Conservation (phyloP, 345 rosid species). For the Citrus maxima region DNA sequence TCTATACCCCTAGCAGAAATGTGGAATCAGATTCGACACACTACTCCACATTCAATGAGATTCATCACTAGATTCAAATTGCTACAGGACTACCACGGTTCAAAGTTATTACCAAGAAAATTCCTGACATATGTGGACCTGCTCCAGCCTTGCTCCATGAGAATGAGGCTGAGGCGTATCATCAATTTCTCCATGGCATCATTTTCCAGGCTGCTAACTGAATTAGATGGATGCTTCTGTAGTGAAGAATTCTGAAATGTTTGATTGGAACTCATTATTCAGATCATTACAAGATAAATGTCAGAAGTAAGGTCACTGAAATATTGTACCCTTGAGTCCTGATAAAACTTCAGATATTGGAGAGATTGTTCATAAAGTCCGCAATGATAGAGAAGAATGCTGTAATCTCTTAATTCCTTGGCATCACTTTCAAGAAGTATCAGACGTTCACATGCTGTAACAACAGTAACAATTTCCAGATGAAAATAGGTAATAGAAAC, state of each 20-base stretch:
- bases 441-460: slow-evolving; percentile 68
- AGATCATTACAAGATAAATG: neutral
- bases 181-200: slow-evolving; percentile 50
- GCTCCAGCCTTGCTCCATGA: slow-evolving; percentile 65
- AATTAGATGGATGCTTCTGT: slow-evolving; percentile 18
- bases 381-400: slow-evolving; percentile 66
- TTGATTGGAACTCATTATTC: neutral
- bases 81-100: slow-evolving; percentile 46
- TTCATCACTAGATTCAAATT: neutral
- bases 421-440: slow-evolving; percentile 48
- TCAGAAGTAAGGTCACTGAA: neutral
- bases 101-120: slow-evolving; percentile 51
- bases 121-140: slow-evolving; percentile 37
- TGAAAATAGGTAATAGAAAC: neutral
- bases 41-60: neutral
- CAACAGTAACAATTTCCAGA: slow-evolving; percentile 6
- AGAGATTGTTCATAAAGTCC: slow-evolving; percentile 53
- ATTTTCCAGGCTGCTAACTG: slow-evolving; percentile 39
- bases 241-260: slow-evolving; percentile 26
- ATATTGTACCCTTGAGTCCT: slow-evolving; percentile 38
- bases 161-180: slow-evolving; percentile 51
- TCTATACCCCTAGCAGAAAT: neutral
- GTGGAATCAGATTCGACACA: neutral
- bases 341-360: slow-evolving; percentile 40
- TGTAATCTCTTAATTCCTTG: slow-evolving; percentile 59